A percentile compares a stretch with the other conserved stretches of the same genome.
Evolutionary conservation across 768 basidiomycete genomes (phyloP).

Genomic region (Lyophyllum shimeji): DNA sequence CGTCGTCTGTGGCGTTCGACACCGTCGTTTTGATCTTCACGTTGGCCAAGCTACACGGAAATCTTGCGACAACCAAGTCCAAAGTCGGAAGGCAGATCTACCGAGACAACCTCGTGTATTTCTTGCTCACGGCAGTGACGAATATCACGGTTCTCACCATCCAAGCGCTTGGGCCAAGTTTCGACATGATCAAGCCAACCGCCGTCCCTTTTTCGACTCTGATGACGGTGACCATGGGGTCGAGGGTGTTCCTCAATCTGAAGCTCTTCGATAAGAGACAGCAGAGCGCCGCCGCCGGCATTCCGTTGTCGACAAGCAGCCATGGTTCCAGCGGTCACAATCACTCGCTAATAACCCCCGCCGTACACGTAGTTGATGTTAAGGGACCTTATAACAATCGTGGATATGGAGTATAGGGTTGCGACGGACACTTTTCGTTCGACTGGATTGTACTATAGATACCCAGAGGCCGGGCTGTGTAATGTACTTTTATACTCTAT

Average conservation of each 20-base stretch:
- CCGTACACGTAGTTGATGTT: neutral
- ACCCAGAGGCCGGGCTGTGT: neutral
- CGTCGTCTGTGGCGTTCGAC: slow-evolving; percentile 30
- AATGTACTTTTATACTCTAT: neutral
- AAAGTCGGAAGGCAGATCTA: slow-evolving; percentile 27
- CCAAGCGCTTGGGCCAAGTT: slow-evolving; percentile 23
- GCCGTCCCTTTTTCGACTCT: slow-evolving; percentile 27
- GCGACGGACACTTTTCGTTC: neutral
- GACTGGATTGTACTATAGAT: neutral
- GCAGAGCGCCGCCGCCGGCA: neutral
- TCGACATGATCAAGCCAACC: slow-evolving; percentile 27
- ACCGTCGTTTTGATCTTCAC: slow-evolving; percentile 25
- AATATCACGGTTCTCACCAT: slow-evolving; percentile 27
- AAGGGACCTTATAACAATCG: neutral
- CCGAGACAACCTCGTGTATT: slow-evolving; percentile 28
- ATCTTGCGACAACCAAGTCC: slow-evolving; percentile 18
- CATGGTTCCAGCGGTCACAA: slow-evolving; percentile 2
- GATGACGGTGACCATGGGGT: slow-evolving; percentile 30
- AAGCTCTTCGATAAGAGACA: slow-evolving; percentile 14
- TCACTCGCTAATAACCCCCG: neutral
- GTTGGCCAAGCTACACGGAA: slow-evolving; percentile 20
- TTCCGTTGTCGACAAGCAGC: slow-evolving; percentile 4
- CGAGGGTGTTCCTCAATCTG: slow-evolving; percentile 31
- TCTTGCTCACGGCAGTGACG: slow-evolving; percentile 23
- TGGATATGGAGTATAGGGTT: neutral